Evolutionary conservation across 2,329 filamentous ascomycete species (phyloP), one percentile per base, ranked within the genome.

Genomic region (Waltergamsia citrina): DNA sequence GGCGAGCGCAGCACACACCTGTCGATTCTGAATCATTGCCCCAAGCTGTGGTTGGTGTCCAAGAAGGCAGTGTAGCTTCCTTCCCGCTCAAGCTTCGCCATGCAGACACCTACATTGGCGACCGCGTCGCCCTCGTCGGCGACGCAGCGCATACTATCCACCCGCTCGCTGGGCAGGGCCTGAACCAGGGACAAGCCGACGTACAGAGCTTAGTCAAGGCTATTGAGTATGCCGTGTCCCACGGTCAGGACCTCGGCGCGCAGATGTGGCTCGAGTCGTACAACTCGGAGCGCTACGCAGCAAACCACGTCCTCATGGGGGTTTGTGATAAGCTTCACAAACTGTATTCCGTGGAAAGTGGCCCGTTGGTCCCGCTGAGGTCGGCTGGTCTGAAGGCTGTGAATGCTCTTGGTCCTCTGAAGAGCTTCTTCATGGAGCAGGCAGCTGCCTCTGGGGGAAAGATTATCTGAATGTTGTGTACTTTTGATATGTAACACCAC

Each of bases 81-180:
- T 98, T 98, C 59, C 92, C 92, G 0, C 72, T 98, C 14, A 85
- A 82, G 51, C 70, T 96, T 64, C 80, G 88, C 19, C 92, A 98
- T 54, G 88, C 90, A n/a, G 85, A 93, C 50, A 86, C 85, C 2
- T 98, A 98, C 53, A 83, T 85, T 27, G 83, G 79, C 25, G 86
- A 94, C 49, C 81, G 92, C n/a, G 68, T 95, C 7, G 92, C 88
- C 1, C 73, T 98, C 2, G 77, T 98, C 23, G 92, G 92, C 40
- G 92, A 98, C 44, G 92, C 92, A 2, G 92, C 92, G 7, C 92
- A 98, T 55, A 94, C 88, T 2, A 79, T 94, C 43, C 92, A 98
- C 55, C 92, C 92, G 0, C 78, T 98, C 4, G 92, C 86, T 2
- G 92, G 92, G 1, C 92, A 96, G 57, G 92, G 92, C 2, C 68